A percentile compares a stretch with the other conserved stretches of the same genome.
Conservation (phyloP, 169 alveolate species). For the Plasmodium knowlesi region DNA sequence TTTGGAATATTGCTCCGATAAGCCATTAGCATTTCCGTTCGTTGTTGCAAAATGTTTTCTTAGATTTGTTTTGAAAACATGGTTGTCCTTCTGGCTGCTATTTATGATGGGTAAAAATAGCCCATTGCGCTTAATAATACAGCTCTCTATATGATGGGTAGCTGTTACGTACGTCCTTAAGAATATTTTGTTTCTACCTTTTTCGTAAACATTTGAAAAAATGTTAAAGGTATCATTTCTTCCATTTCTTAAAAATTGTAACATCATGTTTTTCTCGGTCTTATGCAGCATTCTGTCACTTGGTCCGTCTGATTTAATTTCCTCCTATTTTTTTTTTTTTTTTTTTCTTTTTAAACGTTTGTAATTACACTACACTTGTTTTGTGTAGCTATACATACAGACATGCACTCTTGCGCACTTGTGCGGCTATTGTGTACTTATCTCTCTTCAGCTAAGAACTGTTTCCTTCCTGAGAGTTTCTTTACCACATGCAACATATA, state of each 20-base stretch:
- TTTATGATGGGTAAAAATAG: neutral
- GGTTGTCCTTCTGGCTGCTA: neutral
- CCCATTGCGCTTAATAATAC: neutral
- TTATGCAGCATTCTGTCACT: constrained; percentile 16
- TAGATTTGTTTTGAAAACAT: constrained; percentile 4
- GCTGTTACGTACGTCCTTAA: constrained; percentile 14
- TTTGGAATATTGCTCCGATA: constrained; percentile 25
- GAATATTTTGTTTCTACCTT: constrained; percentile 36
- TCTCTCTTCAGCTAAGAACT: neutral
- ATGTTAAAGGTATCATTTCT: constrained; percentile 10
- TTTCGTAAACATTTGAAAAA: constrained; percentile 22
- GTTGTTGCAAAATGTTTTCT: constrained; percentile 36
- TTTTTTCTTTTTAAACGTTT: neutral
- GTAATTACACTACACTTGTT: neutral
- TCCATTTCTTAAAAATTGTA: constrained; percentile 26
- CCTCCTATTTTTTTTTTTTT: neutral
- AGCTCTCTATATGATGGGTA: neutral
- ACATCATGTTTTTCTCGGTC: constrained; percentile 6
- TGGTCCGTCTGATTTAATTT: neutral
- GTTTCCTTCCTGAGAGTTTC: neutral
- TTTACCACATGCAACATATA: neutral
- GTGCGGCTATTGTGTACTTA: neutral
- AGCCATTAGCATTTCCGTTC: neutral
- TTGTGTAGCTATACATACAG: neutral
- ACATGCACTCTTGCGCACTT: neutral